phyloP scores from a whole-genome alignment of 257 asterid species.

The Rhazya stricta region DNA sequence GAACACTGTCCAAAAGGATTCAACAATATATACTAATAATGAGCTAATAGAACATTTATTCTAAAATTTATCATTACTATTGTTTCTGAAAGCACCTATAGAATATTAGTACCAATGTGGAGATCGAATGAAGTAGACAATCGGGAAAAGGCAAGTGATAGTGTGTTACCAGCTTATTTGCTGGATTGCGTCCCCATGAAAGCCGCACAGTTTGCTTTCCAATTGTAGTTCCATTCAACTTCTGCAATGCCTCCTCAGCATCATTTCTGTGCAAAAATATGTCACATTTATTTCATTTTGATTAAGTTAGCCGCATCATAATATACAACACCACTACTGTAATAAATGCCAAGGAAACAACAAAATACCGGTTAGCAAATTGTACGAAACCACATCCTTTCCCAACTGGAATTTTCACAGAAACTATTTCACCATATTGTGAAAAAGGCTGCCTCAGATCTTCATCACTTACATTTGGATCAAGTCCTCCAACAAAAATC shows the following conservation, averaged over 20 bases:
- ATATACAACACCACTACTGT: background rate
- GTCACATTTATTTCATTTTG: background rate
- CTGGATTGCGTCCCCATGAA: slow-evolving; percentile 52
- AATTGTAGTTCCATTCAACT: slow-evolving; percentile 35
- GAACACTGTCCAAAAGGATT: background rate
- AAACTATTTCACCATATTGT: slow-evolving; percentile 75
- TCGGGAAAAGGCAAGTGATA: background rate
- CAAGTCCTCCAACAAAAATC: slow-evolving; percentile 98
- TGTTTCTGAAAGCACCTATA: background rate
- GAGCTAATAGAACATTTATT: background rate
- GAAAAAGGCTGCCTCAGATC: slow-evolving; percentile 81
- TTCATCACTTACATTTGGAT: slow-evolving; percentile 71
- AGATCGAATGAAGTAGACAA: background rate
- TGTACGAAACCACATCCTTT: slow-evolving; percentile 95
- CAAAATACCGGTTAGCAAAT: slow-evolving; percentile 70
- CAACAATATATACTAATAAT: background rate
- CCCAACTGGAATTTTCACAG: slow-evolving; percentile 83
- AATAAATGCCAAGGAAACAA: background rate
- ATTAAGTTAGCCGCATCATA: background rate
- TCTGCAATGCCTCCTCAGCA: slow-evolving; percentile 50
- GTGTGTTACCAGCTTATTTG: slow-evolving; percentile 37
- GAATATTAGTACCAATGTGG: background rate
- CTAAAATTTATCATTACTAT: background rate
- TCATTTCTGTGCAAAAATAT: slow-evolving; percentile 32
- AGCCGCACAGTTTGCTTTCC: slow-evolving; percentile 48